Evolutionary conservation across 495 filamentous ascomycete species (phyloP), one percentile per base, ranked within the genome.

Genomic region (Lasiosphaeriaceae sp.): DNA sequence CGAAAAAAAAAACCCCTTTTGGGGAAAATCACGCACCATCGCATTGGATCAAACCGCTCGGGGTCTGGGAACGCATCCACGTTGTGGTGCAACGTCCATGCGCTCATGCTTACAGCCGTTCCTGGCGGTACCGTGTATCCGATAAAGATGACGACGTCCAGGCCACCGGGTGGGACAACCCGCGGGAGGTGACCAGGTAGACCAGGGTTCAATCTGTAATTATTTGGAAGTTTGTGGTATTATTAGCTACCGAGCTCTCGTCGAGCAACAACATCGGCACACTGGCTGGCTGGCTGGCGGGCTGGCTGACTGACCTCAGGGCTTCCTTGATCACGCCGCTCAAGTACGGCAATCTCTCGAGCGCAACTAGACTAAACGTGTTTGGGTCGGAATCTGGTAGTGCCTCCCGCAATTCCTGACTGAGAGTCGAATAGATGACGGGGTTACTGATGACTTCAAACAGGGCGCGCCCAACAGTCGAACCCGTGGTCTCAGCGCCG

Each of bases 11-110:
- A 14, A n/a, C 9, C 14, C 39, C 8, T 4, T 16, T 12, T 17
- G n/a, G 34, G 34, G 34, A 34, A 44, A n/a, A 6, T 29, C n/a
- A n/a, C 67, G 57, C 16, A 81, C 77, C 77, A 82, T 1, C 80
- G 70, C 29, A 77, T 69, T 0, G 80, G 79, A 2, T 55, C 60
- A 57, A 83, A 82, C 0, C 41, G 44, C 9, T 59, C 19, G 17
- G 74, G 74, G 0, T 77, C 54, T 0, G 71, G 69, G 49, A 76
- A 81, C 11, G 77, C 55, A 0, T 52, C 55, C 4, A 66, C 45
- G 53, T 80, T 69, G 48, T 64, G 64, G 39, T 80, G 73, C 54
- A 79, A 72, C 9, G 58, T 7, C 58, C 58, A 65, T 3, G 62
- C 58, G 11, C 39, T 52, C 62, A 65, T 59, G 55, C 51, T 56